phyloP scores from a whole-genome alignment of 2,329 filamentous ascomycete species.

The Pseudogymnoascus sp. region DNA sequence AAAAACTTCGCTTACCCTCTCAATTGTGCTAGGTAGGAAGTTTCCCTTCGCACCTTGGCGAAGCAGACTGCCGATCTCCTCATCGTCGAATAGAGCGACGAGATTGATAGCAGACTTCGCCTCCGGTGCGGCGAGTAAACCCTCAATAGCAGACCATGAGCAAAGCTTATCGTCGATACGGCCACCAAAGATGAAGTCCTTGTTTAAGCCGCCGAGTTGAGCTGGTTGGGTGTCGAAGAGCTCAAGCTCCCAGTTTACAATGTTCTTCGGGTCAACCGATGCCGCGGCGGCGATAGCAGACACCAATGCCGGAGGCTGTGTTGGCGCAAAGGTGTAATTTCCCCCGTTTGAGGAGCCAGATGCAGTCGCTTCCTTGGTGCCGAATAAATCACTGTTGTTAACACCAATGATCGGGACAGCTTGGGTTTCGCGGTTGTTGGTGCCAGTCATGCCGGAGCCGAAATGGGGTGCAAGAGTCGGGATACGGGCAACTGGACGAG shows the following conservation, averaged over 20 bases:
- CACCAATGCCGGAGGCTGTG: slow-evolving; percentile 80
- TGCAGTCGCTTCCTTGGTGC: slow-evolving; percentile 27
- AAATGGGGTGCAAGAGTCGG: slow-evolving; percentile 94
- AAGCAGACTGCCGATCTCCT: slow-evolving; percentile 88
- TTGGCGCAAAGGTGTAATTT: slow-evolving; percentile 60
- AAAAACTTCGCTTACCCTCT: slow-evolving; percentile 71
- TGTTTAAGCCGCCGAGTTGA: slow-evolving; percentile 74
- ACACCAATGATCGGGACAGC: slow-evolving; percentile 91
- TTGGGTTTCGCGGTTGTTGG: slow-evolving; percentile 80
- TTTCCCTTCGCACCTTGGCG: slow-evolving; percentile 87
- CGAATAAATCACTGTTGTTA: slow-evolving; percentile 58
- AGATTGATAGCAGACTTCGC: slow-evolving; percentile 72
- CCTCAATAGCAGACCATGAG: slow-evolving; percentile 84
- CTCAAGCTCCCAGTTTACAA: slow-evolving; percentile 95
- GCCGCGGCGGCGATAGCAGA: slow-evolving; percentile 74
- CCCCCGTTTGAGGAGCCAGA: slow-evolving; percentile 23
- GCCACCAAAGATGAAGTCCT: slow-evolving; percentile 90
- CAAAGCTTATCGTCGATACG: slow-evolving; percentile 97
- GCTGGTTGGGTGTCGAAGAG: slow-evolving; percentile 88
- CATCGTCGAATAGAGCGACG: slow-evolving; percentile 91
- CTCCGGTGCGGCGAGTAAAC: slow-evolving; percentile 56
- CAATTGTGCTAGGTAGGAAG: slow-evolving; percentile 74
- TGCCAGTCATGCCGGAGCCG: slow-evolving; percentile 63
- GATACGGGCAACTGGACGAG: slow-evolving; percentile 62
- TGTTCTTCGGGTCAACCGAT: slow-evolving; percentile 67